A percentile compares a stretch with the other conserved stretches of the same genome.
These are phyloP conservation scores for Persicaria maculosa DNA, from an alignment of 148 eudicot species.

Conservation along the genomic window DNA sequence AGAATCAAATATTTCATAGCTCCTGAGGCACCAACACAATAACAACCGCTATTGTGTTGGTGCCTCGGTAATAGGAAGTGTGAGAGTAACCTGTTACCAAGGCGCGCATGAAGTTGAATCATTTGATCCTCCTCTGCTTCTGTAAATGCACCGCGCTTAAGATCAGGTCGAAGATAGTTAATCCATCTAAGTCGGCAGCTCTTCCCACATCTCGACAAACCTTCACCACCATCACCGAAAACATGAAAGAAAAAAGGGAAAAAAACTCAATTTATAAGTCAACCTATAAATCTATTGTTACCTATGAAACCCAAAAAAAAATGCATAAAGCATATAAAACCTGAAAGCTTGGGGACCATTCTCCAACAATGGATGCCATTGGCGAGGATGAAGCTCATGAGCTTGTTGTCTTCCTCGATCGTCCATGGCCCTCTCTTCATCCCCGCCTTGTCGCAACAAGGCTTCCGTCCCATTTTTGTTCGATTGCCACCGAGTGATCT, in stretches of 20 bases:
- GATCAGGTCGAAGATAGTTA: conserved; percentile 66
- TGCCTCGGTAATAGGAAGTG: neutral
- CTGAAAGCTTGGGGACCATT: conserved; percentile 63
- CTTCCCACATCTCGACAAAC: conserved; percentile 67
- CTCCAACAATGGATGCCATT: conserved; percentile 75
- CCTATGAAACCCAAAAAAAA: neutral
- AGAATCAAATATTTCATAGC: neutral
- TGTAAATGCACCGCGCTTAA: conserved; percentile 57
- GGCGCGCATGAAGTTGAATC: conserved; percentile 65
- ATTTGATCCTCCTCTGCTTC: conserved; percentile 58
- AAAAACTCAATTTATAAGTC: neutral
- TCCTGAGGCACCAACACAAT: too few species aligned
- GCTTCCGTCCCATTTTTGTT: conserved; percentile 57
- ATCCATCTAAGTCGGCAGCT: conserved; percentile 82
- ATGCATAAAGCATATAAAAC: conserved; percentile 15
- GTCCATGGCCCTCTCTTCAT: conserved; percentile 84
- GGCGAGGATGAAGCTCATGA: conserved; percentile 47
- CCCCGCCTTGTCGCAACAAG: conserved; percentile 73
- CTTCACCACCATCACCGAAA: conserved; percentile 25
- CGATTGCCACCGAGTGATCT: neutral
- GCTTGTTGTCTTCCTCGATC: conserved; percentile 70
- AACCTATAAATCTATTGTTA: neutral
- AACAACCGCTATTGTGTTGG: too few species aligned
- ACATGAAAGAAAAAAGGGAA: neutral
- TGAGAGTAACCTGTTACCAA: conserved; percentile 56